Base-by-base conservation (phyloP, 148 eudicot species). In the Camellia sinensis region DNA sequence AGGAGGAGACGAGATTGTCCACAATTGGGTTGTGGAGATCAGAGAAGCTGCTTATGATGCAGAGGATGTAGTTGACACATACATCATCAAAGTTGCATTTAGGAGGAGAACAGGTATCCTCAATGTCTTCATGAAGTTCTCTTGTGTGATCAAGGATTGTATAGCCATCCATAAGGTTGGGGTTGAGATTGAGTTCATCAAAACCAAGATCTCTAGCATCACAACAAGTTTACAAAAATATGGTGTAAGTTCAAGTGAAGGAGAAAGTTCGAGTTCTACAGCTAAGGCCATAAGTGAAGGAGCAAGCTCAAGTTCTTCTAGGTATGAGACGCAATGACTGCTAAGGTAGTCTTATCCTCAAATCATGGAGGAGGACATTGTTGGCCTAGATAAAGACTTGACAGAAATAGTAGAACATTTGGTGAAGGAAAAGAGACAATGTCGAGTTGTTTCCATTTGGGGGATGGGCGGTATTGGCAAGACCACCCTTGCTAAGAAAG, bases 391-490 rank as follows among this genome's bases (percentile, higher is more conserved):
- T 7, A 7, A 48, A 48, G 52, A 48, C 7, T 48, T 48, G 7
- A 48, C 5, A 48, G 7, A 4, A 48, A 7, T 48, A 48, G 52
- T 48, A 7, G 52, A 48, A 7, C 5, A 48, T 48, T 48, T 48
- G 52, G 52, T 48, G 52, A 48, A 48, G 52, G 52, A 48, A 48
- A 4, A 48, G 52, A 3, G 52, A 48, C 5, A 48, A 48, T 48
- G 52, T 48, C 52, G 50, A 17, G 79, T 67, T 48, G 65, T 84
- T 67, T 62, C 67, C 53, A 62, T 83, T 18, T 21, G 54, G n/a
- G 80, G 80, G 1, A 80, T 80, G 83, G 83, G 80, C 8, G 83
- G 86, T 13, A 8, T 83, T 0, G 86, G 86, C 7, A 83, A 83
- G 62, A 75, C 83, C 9, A 80, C 80, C 0, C 22, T 83, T 40